Base-by-base conservation (phyloP, 768 basidiomycete genomes). In the Astraeus odoratus region DNA sequence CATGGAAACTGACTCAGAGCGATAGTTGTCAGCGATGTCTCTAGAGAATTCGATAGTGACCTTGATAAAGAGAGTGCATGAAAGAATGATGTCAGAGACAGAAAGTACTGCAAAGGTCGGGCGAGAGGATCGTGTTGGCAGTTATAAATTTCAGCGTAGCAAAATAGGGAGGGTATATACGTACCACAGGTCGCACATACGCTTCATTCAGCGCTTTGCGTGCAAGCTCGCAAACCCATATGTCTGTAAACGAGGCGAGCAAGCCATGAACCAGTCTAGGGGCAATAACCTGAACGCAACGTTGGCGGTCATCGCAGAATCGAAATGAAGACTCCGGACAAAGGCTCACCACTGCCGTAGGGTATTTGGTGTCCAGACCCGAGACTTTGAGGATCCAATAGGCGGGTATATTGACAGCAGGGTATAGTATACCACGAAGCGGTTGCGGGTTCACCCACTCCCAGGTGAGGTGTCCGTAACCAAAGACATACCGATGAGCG, bases 391-490 rank as follows among this genome's bases (percentile, higher is more conserved):
- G 57, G 0, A 79, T 20, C 78, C 80, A 83, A 57, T 88, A 97
- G 8, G 86, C 58, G 0, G 87, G 86, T 22, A 87, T 69, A 55
- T 91, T 96, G 27, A 94, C 53, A 15, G 78, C 74, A 15, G 94
- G 91, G 64, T 91, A 95, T 39, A 86, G 43, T 48, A 90, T 76
- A 57, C 84, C 87, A 42, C 91, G 78, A 55, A 93, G 81, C 5
- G 90, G 88, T 12, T 60, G 61, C 18, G 73, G 66, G 40, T 74
- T 66, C 35, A 76, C 67, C 96, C 96, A 99, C 70, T 99, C 96
- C 96, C 96, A 99, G 19, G 94, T 97, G 33, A 92, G 70, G 53
- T 83, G 75, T 2, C 93, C 95, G 65, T 91, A 91, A 37, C 93
- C 92, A 60, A 90, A 98, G 40, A 96, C 89, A 34, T 82, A 66